Base-by-base conservation (phyloP, 1,284 basidiomycete species). In the Testicularia cyperi region DNA sequence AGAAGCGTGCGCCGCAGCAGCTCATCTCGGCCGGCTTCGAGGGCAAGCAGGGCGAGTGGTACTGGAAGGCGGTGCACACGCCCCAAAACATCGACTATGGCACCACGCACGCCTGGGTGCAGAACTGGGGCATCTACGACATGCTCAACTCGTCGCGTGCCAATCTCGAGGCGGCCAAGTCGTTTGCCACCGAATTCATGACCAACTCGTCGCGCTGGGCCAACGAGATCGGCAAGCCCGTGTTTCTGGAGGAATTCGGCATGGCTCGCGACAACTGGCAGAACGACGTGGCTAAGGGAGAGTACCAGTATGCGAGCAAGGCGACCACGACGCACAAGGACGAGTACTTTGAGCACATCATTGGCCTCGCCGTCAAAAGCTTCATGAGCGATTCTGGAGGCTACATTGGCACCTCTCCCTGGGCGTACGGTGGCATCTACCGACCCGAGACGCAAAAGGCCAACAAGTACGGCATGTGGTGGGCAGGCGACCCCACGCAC, bases 261-360 rank as follows among this genome's bases (percentile, higher is more conserved):
- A 62, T 68, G 58, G 57, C 66, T 1, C 36, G 66, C 12, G 65
- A 68, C 38, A 65, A 68, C 30, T 68, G 66, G 66, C 36, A 48
- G 22, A 66, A 66, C 37, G 35, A 47, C 26, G 41, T 43, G 15
- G 9, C 34, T 5, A 34, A 24, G 0, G 44, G 40, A 14, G 44
- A 46, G 20, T 47, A 54, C 42, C 24, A 34, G 32, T 60, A 56
- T 31, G 57, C 48, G 21, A 40, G 38, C 21, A 47, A 38, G 29
- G 62, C 61, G 6, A 38, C 45, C 2, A 67, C 64, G 2, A 49
- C 23, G 15, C 47, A 61, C 30, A 61, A 55, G 29, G 65, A 68
- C 45, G 46, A 42, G 6, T 53, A 56, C 29, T 68, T 63, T 24
- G 13, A 25, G 14, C 49, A 47, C 20, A 37, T 65, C 23, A 48